Conservation (phyloP, 805 yeast genomes). For the Peterozyma toletana region DNA sequence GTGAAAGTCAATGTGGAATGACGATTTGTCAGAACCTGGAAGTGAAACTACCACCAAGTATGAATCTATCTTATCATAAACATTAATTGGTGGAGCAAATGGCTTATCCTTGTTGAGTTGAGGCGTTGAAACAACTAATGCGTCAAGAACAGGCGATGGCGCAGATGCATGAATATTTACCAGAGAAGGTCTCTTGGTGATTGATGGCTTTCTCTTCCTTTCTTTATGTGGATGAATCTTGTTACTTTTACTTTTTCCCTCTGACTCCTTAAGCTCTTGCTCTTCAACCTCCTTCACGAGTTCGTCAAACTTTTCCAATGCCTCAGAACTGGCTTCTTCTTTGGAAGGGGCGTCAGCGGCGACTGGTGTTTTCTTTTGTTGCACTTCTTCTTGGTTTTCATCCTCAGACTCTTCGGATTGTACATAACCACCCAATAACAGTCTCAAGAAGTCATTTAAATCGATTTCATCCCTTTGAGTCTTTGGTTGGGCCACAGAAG, state of each 20-base stretch:
- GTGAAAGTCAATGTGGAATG: slow-evolving; percentile 51
- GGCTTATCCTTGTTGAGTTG: slow-evolving; percentile 33
- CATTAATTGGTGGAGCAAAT: slow-evolving; percentile 52
- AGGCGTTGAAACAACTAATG: slow-evolving; percentile 38
- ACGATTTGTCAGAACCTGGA: slow-evolving; percentile 51
- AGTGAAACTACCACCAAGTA: slow-evolving; percentile 44
- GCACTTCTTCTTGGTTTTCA: neutral
- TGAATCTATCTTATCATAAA: slow-evolving; percentile 40
- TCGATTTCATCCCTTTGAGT: neutral
- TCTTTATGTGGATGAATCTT: neutral
- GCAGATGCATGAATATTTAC: slow-evolving; percentile 17
- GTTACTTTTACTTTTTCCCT: neutral
- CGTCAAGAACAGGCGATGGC: slow-evolving; percentile 27
- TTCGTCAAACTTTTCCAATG: neutral
- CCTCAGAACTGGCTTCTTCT: neutral
- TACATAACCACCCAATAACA: neutral
- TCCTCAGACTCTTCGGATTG: neutral
- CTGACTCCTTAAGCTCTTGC: neutral
- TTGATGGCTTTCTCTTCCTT: slow-evolving; percentile 1
- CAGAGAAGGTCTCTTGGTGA: slow-evolving; percentile 2
- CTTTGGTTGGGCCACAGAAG: neutral
- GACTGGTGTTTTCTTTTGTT: neutral
- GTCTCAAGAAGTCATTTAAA: neutral
- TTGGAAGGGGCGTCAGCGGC: neutral
- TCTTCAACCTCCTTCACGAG: too few species aligned